Evolutionary conservation across 208 protist species (phyloP).

Genomic region (Trypanosoma brucei): DNA sequence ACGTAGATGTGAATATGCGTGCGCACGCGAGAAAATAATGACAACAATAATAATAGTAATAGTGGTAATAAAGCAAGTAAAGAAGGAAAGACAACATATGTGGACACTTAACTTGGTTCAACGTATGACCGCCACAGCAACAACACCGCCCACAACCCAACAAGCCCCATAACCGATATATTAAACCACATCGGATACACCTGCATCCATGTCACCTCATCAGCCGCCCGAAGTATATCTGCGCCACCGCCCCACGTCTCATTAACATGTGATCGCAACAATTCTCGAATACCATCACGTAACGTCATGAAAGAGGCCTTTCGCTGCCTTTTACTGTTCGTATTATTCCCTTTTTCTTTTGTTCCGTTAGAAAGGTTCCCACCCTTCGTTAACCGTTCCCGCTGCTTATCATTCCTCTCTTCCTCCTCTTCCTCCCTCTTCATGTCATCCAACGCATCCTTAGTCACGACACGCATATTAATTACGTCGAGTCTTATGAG

Average conservation of each 20-base stretch:
- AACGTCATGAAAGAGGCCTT: background rate
- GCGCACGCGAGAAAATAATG: no score
- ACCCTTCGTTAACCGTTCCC: no score
- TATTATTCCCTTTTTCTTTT: no score
- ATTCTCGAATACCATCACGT: slow-evolving; percentile 7
- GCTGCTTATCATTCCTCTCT: background rate
- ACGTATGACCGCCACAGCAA: background rate
- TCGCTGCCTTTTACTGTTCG: no score
- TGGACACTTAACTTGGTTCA: no score
- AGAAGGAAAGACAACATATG: no score
- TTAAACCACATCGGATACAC: slow-evolving; percentile 18
- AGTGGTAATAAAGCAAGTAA: no score
- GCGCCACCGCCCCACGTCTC: slow-evolving; percentile 21
- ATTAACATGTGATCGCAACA: slow-evolving; percentile 17
- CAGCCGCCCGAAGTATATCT: background rate
- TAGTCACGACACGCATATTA: background rate
- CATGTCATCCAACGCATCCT: background rate
- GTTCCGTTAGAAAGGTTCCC: no score
- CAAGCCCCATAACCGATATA: slow-evolving; percentile 6
- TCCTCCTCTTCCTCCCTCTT: background rate
- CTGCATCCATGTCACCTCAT: slow-evolving; percentile 1
- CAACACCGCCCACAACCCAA: slow-evolving; percentile 8
- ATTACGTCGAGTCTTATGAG: slow-evolving; percentile 18
- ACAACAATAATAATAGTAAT: no score
- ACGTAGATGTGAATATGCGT: no score